Percentiles rank a stretch among this genome's conserved stretches.
Evolutionary conservation across 2,329 filamentous ascomycete species (phyloP).

Genomic region (Monilinia polystroma): DNA sequence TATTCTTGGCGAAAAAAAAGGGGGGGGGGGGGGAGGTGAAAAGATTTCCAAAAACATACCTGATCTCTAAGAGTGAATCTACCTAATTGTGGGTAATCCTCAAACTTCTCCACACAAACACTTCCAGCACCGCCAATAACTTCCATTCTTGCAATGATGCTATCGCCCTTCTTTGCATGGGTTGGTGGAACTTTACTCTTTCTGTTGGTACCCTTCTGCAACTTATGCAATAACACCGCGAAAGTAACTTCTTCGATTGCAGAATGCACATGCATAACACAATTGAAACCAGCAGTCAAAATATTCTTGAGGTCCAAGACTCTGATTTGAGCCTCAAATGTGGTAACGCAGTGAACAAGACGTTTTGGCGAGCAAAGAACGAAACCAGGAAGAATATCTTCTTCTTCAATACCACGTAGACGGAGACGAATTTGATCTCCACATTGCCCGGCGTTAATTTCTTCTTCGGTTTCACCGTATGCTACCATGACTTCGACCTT

Average conservation of each 20-base stretch:
- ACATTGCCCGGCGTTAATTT: constrained; percentile 76
- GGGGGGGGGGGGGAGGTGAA: no score
- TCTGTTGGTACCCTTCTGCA: constrained; percentile 90
- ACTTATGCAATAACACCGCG: constrained; percentile 79
- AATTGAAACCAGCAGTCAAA: constrained; percentile 92
- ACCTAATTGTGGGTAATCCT: constrained; percentile 93
- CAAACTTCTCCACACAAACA: constrained; percentile 91
- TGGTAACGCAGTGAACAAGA: constrained; percentile 82
- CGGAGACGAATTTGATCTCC: constrained; percentile 94
- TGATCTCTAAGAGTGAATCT: constrained; percentile 88
- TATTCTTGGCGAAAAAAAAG: neutral
- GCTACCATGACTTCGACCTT: constrained; percentile 77
- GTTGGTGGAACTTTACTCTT: constrained; percentile 93
- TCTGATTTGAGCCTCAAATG: constrained; percentile 95
- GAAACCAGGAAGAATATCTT: constrained; percentile 93
- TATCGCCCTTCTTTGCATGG: constrained; percentile 77
- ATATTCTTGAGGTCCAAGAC: constrained; percentile 95
- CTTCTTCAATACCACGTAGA: constrained; percentile 92
- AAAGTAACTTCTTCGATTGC: constrained; percentile 98
- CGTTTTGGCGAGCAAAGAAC: constrained; percentile 94
- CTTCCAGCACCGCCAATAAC: constrained; percentile 80
- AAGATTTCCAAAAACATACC: constrained; percentile 48
- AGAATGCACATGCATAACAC: constrained; percentile 94
- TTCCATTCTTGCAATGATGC: constrained; percentile 90
- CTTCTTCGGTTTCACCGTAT: constrained; percentile 95